Percentiles rank a stretch among this genome's conserved stretches.
Conservation (phyloP, 257 asterid genomes). For the Petunia secreta region DNA sequence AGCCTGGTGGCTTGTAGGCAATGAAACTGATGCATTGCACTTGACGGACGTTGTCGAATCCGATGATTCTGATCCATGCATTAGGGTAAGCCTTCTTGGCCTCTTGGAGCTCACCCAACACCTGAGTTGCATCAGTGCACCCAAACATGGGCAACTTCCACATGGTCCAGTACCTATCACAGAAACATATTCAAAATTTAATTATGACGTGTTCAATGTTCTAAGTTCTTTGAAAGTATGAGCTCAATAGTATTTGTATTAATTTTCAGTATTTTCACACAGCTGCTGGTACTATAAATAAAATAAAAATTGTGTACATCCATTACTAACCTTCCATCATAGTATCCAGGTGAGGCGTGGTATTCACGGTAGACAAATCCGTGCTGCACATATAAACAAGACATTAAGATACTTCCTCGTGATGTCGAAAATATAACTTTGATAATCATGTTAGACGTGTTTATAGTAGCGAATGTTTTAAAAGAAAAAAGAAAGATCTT, state of each 20-base stretch:
- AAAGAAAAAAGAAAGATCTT: no score
- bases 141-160: slow-evolving; percentile 73
- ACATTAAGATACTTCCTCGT: neutral
- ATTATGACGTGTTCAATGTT: neutral
- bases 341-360: slow-evolving; percentile 46
- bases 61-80: slow-evolving; percentile 48
- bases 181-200: neutral
- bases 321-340: slow-evolving; percentile 38
- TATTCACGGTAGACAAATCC: slow-evolving; percentile 47
- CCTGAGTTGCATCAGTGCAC: slow-evolving; percentile 54
- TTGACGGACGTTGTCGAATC: slow-evolving; percentile 51
- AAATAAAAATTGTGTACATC: neutral
- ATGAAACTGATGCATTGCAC: slow-evolving; percentile 50
- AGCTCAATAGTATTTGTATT: no score
- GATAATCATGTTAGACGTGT: no score
- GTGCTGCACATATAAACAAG: slow-evolving; percentile 24
- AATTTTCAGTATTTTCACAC: no score
- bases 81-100: slow-evolving; percentile 37
- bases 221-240: no score
- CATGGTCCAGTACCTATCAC: slow-evolving; percentile 50
- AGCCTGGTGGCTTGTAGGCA: slow-evolving; percentile 36
- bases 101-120: slow-evolving; percentile 45
- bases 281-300: no score
- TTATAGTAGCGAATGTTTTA: no score
- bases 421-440: no score